phyloP scores from a whole-genome alignment of 305 asterid genomes.

The Fraxinus latifolia region DNA sequence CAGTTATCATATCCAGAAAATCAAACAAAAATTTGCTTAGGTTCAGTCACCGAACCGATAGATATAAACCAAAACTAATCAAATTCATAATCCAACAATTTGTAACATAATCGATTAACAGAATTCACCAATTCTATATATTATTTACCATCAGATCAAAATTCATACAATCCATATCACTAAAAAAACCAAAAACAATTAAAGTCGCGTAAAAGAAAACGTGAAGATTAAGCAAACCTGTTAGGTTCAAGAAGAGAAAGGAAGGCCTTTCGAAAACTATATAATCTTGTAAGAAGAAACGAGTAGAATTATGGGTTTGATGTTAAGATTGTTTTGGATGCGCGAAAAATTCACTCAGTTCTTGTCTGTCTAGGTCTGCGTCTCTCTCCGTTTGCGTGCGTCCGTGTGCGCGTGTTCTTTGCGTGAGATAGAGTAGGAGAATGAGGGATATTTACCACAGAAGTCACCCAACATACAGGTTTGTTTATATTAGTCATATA shows the following conservation, averaged over 20 bases:
- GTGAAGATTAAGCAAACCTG: slow-evolving; percentile 28
- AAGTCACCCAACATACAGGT: background rate
- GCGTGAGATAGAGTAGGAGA: background rate
- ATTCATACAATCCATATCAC: background rate
- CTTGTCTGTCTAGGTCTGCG: background rate
- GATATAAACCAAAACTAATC: background rate
- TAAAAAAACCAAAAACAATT: background rate
- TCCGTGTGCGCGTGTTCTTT: background rate
- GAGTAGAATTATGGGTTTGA: background rate
- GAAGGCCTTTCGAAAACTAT: background rate
- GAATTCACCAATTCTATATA: background rate
- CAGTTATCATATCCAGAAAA: background rate
- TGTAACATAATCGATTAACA: background rate
- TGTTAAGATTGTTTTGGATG: background rate
- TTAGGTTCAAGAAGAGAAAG: background rate
- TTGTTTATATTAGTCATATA: background rate
- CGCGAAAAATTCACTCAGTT: background rate
- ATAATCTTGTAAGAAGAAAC: background rate
- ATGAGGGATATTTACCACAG: background rate
- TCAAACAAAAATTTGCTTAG: slow-evolving; percentile 1
- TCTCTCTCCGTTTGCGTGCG: background rate
- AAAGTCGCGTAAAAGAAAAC: background rate
- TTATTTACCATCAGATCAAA: slow-evolving; percentile 22
- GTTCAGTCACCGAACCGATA: background rate
- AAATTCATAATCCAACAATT: slow-evolving; percentile 1